These are phyloP conservation scores for Endoconidiophora polonica DNA, from an alignment of 2,329 filamentous ascomycete genomes.

Conservation along the genomic window DNA sequence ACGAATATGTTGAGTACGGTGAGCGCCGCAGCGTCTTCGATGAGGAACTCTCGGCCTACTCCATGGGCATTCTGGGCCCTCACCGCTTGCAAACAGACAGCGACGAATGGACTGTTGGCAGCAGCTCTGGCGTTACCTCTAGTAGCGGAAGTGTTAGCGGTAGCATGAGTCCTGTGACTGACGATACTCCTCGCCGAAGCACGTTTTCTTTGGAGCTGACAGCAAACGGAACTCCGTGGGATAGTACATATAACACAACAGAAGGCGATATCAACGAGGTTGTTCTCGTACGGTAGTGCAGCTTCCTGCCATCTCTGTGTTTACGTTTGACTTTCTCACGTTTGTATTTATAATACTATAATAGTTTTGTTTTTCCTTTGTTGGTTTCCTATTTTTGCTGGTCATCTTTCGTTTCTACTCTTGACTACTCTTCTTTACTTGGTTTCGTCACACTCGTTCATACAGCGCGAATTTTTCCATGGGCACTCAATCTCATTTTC, in stretches of 20 bases:
- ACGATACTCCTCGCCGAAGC: conserved; percentile 20
- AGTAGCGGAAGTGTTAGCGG: conserved; percentile 28
- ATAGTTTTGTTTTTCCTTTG: conserved; percentile 9
- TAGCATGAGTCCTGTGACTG: conserved; percentile 33
- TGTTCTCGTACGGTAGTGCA: conserved; percentile 24
- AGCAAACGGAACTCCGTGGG: conserved; percentile 24
- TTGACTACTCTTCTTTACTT: neutral
- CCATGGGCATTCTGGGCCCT: conserved; percentile 29
- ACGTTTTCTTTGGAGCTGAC: conserved; percentile 20
- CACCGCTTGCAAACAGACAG: conserved; percentile 37
- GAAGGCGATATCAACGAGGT: conserved; percentile 31
- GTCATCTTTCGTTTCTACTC: neutral
- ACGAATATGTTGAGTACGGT: conserved; percentile 81
- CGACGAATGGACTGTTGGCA: conserved; percentile 82
- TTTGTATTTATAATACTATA: conserved; percentile 10
- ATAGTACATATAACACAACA: conserved; percentile 21
- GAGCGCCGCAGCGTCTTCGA: conserved; percentile 20
- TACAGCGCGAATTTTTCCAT: conserved; percentile 6
- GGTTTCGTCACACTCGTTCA: conserved; percentile 6
- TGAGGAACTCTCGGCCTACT: conserved; percentile 31
- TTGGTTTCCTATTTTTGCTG: neutral
- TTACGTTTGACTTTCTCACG: conserved; percentile 3
- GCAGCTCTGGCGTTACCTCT: conserved; percentile 45
- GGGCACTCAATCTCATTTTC: conserved; percentile 6
- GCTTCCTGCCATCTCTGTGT: conserved; percentile 13